Evolutionary conservation across 2,329 filamentous ascomycete genomes (phyloP), one percentile per base, ranked within the genome.

Genomic region (Trichophyton mentagrophytes): DNA sequence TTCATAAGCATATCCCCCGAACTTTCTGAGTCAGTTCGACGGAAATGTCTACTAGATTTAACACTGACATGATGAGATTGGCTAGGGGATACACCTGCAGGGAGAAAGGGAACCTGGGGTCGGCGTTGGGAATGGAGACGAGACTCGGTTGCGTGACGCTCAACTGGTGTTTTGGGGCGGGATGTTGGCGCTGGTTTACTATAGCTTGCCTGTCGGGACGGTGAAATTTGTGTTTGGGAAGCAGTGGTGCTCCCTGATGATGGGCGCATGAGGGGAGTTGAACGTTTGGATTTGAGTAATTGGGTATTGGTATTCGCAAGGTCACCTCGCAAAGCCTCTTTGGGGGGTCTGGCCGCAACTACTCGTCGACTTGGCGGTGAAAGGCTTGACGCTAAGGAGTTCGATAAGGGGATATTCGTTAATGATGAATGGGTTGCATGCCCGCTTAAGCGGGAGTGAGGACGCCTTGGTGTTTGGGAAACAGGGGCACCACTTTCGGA

Each of bases 401-500:
- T 80, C 20, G 86, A 79, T 60, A 84, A 80, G 60, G 83, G 76
- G 65, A 87, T 76, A 74, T 84, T 83, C 65, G 84, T 80, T 15
- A 86, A 74, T 17, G 87, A 90, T 11, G 85, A 85, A 66, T 89
- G 85, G 15, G 84, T 75, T 9, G 84, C 83, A 70, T 91, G 87
- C 30, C 72, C 69, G 11, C 83, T 83, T 30, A 89, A 70, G 61
- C 87, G 81, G 2, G 86, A 89, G 64, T 84, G 82, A 47, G 87
- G 83, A 65, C 85, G 79, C 61, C 84, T 81, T 25, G 40, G 30
- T 65, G 79, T 79, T 63, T 80, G 82, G 47, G 79, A 76, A 56
- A 88, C 82, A 20, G 88, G 84, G 3, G 85, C 89, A 58, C 90
- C 90, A 65, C 85, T 90, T 74, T 97, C 92, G 44, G 90, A 95